These are phyloP conservation scores for Talinum fruticosum DNA, from an alignment of 148 eudicot species.

Conservation along the genomic window DNA sequence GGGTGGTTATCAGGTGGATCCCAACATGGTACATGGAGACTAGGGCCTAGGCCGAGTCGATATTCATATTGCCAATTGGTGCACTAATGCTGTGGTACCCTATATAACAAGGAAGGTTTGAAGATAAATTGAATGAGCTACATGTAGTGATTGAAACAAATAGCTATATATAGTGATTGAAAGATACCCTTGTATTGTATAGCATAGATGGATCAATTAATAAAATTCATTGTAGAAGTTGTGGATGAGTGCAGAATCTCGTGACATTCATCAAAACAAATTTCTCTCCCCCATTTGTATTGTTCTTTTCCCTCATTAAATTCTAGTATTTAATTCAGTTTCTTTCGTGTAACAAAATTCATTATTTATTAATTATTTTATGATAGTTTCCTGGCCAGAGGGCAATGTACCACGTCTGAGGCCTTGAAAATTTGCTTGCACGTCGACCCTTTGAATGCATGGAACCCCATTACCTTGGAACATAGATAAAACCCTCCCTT, in stretches of 20 bases:
- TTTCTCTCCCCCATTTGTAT: neutral
- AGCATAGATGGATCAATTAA: neutral
- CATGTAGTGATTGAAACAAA: neutral
- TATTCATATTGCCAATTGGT: no score
- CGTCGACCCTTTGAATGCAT: neutral
- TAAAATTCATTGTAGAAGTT: neutral
- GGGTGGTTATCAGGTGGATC: neutral
- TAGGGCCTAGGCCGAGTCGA: no score
- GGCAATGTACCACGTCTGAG: neutral
- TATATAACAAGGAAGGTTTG: no score
- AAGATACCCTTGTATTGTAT: neutral
- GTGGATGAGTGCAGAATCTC: slow-evolving; percentile 3
- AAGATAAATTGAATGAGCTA: no score
- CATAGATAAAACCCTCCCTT: neutral
- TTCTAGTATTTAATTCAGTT: neutral
- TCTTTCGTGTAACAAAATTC: neutral
- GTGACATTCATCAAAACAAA: neutral
- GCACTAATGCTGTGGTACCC: no score
- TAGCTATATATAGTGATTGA: neutral
- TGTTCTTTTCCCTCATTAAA: neutral
- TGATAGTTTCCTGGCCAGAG: neutral
- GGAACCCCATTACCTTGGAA: slow-evolving; percentile 1
- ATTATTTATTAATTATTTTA: neutral
- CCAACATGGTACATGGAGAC: no score
- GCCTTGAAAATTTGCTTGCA: neutral